A percentile compares a stretch with the other conserved stretches of the same genome.
phyloP scores from a whole-genome alignment of 2,329 filamentous ascomycete genomes.

The Monosporascus sp. region DNA sequence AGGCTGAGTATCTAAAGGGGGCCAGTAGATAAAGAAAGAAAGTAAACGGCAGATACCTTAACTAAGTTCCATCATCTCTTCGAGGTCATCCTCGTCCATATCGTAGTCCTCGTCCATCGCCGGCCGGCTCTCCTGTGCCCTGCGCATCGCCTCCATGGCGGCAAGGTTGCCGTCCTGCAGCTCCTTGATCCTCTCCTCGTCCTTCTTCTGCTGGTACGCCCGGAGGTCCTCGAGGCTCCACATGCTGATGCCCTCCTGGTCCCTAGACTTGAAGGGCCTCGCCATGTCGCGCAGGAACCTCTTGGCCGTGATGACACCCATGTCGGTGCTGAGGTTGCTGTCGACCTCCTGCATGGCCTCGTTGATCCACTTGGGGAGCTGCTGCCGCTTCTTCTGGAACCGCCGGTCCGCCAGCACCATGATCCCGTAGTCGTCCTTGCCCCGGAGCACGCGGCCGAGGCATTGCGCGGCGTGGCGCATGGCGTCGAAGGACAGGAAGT shows the following conservation, averaged over 20 bases:
- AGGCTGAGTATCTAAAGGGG: too few relatives aligned
- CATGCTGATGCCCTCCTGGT: constrained; percentile 89
- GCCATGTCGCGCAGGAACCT: constrained; percentile 89
- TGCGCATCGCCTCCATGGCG: constrained; percentile 18
- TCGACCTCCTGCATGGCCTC: constrained; percentile 81
- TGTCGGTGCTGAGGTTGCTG: constrained; percentile 88
- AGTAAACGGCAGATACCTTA: not conserved
- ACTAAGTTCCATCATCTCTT: constrained; percentile 48
- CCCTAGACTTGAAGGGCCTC: constrained; percentile 73
- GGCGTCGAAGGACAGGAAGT: constrained; percentile 96
- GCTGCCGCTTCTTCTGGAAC: constrained; percentile 84
- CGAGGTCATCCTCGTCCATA: constrained; percentile 46
- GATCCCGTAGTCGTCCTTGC: constrained; percentile 99
- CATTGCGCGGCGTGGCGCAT: constrained; percentile 99
- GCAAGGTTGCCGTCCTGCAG: constrained; percentile 43
- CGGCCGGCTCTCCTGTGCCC: constrained; percentile 19
- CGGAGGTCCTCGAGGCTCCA: constrained; percentile 81
- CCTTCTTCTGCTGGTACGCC: constrained; percentile 69
- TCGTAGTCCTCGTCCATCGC: constrained; percentile 38
- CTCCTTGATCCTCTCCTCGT: constrained; percentile 61
- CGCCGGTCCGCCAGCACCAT: constrained; percentile 96
- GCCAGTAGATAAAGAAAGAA: not conserved
- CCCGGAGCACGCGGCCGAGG: constrained; percentile 84
- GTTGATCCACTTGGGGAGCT: constrained; percentile 95
- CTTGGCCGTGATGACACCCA: constrained; percentile 84